Percentiles rank a stretch among this genome's conserved stretches.
Conservation (phyloP, 1,139 yeast species). For the Diutina ranongensis region DNA sequence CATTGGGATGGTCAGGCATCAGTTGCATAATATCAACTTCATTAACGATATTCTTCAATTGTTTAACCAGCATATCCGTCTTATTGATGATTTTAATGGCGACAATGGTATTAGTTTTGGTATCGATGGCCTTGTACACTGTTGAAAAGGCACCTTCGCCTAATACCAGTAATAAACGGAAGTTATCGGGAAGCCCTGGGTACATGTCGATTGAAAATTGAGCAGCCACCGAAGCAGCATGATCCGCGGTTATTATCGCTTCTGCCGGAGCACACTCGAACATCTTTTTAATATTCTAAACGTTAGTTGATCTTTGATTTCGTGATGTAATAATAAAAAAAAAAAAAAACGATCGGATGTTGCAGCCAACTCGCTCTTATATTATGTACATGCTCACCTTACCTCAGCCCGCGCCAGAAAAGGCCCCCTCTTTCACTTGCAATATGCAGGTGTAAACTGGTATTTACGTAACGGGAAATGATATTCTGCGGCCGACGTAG, state of each 20-base stretch:
- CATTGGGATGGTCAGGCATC: conserved; percentile 50
- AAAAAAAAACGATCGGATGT: not conserved
- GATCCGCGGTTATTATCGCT: not conserved
- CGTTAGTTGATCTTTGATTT: not conserved
- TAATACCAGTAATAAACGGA: conserved; percentile 18
- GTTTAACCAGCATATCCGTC: conserved; percentile 34
- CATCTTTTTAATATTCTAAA: conserved; percentile 1
- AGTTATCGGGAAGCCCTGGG: conserved; percentile 14
- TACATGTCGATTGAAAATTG: conserved; percentile 7
- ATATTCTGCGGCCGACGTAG: not conserved
- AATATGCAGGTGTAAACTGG: not conserved
- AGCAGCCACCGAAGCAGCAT: not conserved
- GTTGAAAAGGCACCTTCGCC: conserved; percentile 90
- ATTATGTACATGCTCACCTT: not conserved
- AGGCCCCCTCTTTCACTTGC: not conserved
- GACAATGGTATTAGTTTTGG: conserved; percentile 36
- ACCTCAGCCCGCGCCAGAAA: not conserved
- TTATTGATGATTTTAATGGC: conserved; percentile 84
- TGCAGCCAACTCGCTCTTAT: not conserved
- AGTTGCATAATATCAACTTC: conserved; percentile 81
- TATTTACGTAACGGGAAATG: not conserved
- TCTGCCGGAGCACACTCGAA: not conserved
- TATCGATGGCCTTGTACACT: conserved; percentile 54
- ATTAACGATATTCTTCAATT: conserved; percentile 55
- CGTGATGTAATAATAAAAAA: too few relatives aligned